phyloP scores from a whole-genome alignment of 2,329 filamentous ascomycete species.

The Ophiostoma populinum region DNA sequence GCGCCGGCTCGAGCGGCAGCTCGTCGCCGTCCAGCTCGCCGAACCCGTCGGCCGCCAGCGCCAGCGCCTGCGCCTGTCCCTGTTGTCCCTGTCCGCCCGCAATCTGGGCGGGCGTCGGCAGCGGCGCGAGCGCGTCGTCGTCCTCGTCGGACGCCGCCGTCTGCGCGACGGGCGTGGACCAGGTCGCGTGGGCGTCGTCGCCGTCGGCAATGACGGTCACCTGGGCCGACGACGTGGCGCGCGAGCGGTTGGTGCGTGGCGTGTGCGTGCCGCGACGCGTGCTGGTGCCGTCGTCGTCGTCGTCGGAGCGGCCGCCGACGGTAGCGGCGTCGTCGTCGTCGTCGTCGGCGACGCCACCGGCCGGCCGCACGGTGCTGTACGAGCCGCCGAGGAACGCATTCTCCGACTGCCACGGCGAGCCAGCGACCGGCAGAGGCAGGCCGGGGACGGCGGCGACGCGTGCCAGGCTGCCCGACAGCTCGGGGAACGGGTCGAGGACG shows the following conservation, averaged over 20 bases:
- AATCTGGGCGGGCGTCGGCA: no score
- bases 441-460: neutral
- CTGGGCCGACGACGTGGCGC: slow-evolving; percentile 4
- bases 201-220: slow-evolving; percentile 3
- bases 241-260: slow-evolving; percentile 1
- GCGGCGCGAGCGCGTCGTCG: neutral
- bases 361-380: slow-evolving; percentile 8
- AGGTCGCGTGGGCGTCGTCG: neutral
- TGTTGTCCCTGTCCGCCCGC: neutral
- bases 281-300: slow-evolving; percentile 9
- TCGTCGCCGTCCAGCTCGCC: neutral
- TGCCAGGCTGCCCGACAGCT: slow-evolving; percentile 3
- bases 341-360: slow-evolving; percentile 12
- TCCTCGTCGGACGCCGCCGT: neutral
- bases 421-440: no score
- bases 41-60: neutral
- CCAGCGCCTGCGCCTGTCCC: neutral
- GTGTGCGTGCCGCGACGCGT: neutral
- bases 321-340: slow-evolving; percentile 7
- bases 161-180: neutral
- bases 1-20: neutral
- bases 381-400: slow-evolving; percentile 6
- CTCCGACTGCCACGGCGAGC: slow-evolving; percentile 7
- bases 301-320: slow-evolving; percentile 8
- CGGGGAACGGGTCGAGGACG: slow-evolving; percentile 5